Evolutionary conservation across 208 protist species (phyloP), one percentile per base, ranked within the genome.

Genomic region (Acanthamoeba castellanii): DNA sequence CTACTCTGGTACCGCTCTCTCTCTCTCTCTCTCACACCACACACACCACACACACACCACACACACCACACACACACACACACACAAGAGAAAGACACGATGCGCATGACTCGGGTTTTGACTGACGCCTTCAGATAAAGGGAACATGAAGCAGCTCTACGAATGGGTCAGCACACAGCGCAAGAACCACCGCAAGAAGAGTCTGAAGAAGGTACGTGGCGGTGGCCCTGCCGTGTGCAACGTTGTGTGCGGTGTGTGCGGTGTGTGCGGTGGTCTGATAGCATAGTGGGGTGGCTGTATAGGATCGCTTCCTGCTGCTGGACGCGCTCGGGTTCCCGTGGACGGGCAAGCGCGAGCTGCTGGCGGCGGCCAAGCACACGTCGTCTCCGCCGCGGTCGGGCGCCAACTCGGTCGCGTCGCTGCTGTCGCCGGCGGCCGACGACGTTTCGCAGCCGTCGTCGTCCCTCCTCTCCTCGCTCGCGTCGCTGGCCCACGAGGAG

Each of bases 151-250:
- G 50, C 78, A 87, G 78, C 50, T 87, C n/a, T 87, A 87, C 50
- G 78, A 87, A n/a, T 87, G 78, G 78, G 78, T 87, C 22, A 87
- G 78, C 50, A 87, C 78, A 37, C 78, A 87, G 18, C 78, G 78
- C 9, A 87, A 87, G n/a, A 87, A 87, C 47, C 78, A 87, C 20
- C 78, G 78, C 50, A 87, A 87, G 47, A 87, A 87, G n/a, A 87
- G 3, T 14, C 47, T 87, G n/a, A 87, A 87, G 32, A 52, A 37
- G 78, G 78, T 87, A 61, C 50, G 18, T 6, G 6, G 59, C 59
- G 64, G 13, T 13, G 8, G 50, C n/a, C n/a, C n/a, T n/a, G n/a
- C n/a, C n/a, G n/a, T n/a, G n/a, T n/a, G n/a, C n/a, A n/a, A n/a
- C n/a, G n/a, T n/a, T n/a, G n/a, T n/a, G n/a, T 57, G 11, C 52